A percentile compares a stretch with the other conserved stretches of the same genome.
Evolutionary conservation across 1,284 basidiomycete species (phyloP).

Genomic region (Cryptococcus sp.): DNA sequence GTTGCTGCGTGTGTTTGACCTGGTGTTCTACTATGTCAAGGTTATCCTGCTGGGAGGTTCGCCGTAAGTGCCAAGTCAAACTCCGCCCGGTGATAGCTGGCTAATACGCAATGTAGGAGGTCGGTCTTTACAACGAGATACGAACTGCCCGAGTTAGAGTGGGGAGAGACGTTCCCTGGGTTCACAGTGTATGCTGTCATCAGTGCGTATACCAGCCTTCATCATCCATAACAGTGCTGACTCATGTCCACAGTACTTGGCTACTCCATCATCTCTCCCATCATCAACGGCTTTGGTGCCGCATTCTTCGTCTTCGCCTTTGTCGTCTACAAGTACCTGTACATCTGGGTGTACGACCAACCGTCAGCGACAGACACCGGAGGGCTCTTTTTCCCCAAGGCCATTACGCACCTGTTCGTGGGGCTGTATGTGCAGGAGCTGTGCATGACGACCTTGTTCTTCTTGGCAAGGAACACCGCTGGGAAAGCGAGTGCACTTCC

Average conservation of each 20-base stretch:
- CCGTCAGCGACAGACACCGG: slow-evolving; percentile 75
- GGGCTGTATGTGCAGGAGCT: slow-evolving; percentile 80
- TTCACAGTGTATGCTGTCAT: slow-evolving; percentile 73
- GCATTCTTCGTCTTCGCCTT: slow-evolving; percentile 81
- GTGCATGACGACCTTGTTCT: slow-evolving; percentile 80
- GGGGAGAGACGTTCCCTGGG: slow-evolving; percentile 75
- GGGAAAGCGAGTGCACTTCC: slow-evolving; percentile 59
- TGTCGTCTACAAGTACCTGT: slow-evolving; percentile 81
- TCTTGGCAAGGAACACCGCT: slow-evolving; percentile 64
- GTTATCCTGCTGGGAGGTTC: slow-evolving; percentile 54
- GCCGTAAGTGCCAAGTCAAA: slow-evolving; percentile 47
- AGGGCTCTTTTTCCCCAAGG: slow-evolving; percentile 91
- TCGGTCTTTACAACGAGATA: slow-evolving; percentile 50
- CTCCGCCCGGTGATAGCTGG: no score
- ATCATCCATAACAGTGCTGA: not conserved
- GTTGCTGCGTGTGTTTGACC: slow-evolving; percentile 60
- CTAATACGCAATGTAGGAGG: slow-evolving; percentile 44
- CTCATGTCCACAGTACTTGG: slow-evolving; percentile 58
- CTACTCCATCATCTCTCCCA: slow-evolving; percentile 87
- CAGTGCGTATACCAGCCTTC: slow-evolving; percentile 54
- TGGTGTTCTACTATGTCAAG: slow-evolving; percentile 65
- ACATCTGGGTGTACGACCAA: slow-evolving; percentile 72
- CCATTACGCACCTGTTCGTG: slow-evolving; percentile 85
- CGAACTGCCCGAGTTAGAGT: slow-evolving; percentile 48
- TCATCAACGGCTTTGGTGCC: slow-evolving; percentile 85